Base-by-base conservation (phyloP, 805 yeast genomes). In the Jamesozyma piceae region DNA sequence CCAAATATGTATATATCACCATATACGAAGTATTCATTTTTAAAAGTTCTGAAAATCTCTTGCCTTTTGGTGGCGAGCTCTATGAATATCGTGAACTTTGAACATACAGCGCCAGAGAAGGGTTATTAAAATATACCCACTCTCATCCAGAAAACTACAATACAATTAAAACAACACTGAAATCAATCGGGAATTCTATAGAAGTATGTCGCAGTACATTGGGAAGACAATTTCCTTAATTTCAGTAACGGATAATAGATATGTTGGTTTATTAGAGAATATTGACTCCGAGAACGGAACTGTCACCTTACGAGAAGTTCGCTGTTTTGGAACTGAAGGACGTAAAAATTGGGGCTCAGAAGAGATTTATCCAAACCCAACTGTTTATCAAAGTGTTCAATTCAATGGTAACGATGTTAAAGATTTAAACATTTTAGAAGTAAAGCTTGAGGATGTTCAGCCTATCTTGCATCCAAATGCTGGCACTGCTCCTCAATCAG, bases 341-440 rank as follows among this genome's bases (percentile, higher is more conserved):
- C 76, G 97, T 55, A 71, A 82, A 51, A 65, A 68, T 13, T 87
- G 82, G 60, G 81, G 84, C 3, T 67, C 72, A 14, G 71, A 74
- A 49, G 94, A 86, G 61, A 78, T 87, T 33, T 73, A 77, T 43
- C 82, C 94, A 5, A 80, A 85, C 17, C 64, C 70, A n/a, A 72
- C 70, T 35, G 72, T 81, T 14, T 85, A 77, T 63, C 89, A 84
- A 22, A 75, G 74, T 44, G 86, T 92, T 40, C 84, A 82, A 43
- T 83, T 92, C 62, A 77, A 89, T 52, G 98, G 98, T 31, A 77
- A 84, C 21, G 97, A 90, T 54, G 97, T 92, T 19, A 83, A 85
- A 65, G 95, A 84, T 56, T 72, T 92, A 62, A 78, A 78, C 51
- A 92, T 92, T 43, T 71, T 90, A 55, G 97, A 88, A 48, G 71